These are phyloP conservation scores for Diplodia sapinea DNA, from an alignment of 2,329 filamentous ascomycete species.

Conservation along the genomic window DNA sequence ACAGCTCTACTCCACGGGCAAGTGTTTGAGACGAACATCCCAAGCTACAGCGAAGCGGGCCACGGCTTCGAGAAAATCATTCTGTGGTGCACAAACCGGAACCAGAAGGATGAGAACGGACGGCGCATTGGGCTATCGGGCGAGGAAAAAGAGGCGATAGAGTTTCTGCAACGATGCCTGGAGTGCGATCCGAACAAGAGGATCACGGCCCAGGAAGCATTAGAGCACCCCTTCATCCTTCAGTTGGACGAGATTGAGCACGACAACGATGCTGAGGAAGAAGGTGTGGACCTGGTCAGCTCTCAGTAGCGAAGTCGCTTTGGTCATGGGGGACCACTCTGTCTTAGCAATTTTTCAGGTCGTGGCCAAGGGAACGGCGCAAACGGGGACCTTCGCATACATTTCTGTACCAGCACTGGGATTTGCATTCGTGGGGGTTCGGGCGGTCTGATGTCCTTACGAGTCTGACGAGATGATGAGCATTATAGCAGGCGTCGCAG, in stretches of 20 bases:
- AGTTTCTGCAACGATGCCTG: conserved; percentile 74
- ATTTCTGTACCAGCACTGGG: conserved; percentile 11
- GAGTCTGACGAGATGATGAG: conserved; percentile 24
- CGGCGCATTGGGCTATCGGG: conserved; percentile 59
- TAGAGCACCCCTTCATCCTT: conserved; percentile 73
- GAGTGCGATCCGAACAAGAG: conserved; percentile 76
- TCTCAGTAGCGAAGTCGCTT: conserved; percentile 4
- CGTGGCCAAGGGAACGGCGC: background rate
- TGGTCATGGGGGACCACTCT: background rate
- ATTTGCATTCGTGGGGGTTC: background rate
- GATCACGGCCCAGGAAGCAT: conserved; percentile 55
- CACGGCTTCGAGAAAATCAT: conserved; percentile 93
- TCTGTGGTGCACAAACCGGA: conserved; percentile 87
- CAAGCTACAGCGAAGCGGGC: conserved; percentile 83
- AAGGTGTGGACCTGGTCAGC: conserved; percentile 23
- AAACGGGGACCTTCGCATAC: background rate
- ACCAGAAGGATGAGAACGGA: conserved; percentile 61
- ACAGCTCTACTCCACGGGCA: conserved; percentile 86
- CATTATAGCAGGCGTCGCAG: conserved; percentile 13
- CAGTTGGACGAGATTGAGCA: conserved; percentile 34
- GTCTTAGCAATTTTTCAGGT: background rate
- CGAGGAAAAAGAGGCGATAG: conserved; percentile 74
- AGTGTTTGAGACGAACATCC: conserved; percentile 90
- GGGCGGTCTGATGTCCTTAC: conserved; percentile 19
- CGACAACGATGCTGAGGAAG: conserved; percentile 18